phyloP scores from a whole-genome alignment of 2,329 filamentous ascomycete genomes.

The Aspergillus cejpii region DNA sequence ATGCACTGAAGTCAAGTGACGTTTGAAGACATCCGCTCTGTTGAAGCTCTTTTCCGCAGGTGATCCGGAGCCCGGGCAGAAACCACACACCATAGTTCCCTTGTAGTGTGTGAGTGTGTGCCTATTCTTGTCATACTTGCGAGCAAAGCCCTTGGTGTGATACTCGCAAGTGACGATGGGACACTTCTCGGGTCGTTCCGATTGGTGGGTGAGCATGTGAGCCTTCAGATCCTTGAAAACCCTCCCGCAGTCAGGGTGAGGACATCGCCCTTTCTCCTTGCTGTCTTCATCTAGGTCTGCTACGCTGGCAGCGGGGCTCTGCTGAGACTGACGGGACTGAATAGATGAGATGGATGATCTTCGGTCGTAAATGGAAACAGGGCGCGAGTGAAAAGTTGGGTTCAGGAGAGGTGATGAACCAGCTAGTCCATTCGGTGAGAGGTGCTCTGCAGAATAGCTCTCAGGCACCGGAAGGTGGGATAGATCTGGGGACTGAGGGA shows the following conservation, averaged over 20 bases:
- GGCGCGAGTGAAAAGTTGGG: constrained; percentile 51
- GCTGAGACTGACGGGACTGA: constrained; percentile 57
- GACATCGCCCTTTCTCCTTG: constrained; percentile 63
- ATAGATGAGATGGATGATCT: constrained; percentile 65
- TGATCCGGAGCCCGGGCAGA: constrained; percentile 83
- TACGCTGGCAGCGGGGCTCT: constrained; percentile 54
- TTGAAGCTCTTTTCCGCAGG: constrained; percentile 93
- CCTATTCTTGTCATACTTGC: constrained; percentile 94
- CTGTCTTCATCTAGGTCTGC: constrained; percentile 57
- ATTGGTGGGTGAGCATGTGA: constrained; percentile 90
- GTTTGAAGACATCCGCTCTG: constrained; percentile 90
- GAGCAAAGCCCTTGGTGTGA: constrained; percentile 82
- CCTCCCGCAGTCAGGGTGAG: constrained; percentile 75
- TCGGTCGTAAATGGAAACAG: constrained; percentile 44
- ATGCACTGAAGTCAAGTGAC: constrained; percentile 83
- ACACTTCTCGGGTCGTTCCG: constrained; percentile 87
- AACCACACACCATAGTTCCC: constrained; percentile 93
- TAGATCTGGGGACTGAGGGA: constrained; percentile 32
- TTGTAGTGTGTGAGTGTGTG: constrained; percentile 95
- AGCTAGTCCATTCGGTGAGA: constrained; percentile 14
- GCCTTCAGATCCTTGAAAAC: constrained; percentile 88
- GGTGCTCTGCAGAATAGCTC: constrained; percentile 24
- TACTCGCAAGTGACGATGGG: constrained; percentile 89
- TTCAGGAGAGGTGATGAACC: constrained; percentile 59
- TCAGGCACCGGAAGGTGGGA: constrained; percentile 31